Conservation (phyloP, 1,284 basidiomycete genomes). For the Wallemia mellicola region DNA sequence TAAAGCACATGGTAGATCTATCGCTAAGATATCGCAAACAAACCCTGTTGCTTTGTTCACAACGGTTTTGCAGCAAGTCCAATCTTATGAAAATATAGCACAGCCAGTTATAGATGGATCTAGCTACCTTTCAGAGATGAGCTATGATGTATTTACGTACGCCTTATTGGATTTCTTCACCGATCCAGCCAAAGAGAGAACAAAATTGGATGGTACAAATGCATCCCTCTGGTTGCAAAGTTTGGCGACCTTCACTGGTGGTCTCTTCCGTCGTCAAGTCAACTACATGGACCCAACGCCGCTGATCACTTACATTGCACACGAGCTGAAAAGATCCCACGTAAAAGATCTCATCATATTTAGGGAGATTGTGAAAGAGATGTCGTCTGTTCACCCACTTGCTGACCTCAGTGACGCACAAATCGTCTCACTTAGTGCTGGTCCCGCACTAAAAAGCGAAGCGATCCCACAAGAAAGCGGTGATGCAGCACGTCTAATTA, state of each 20-base stretch:
- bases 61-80: constrained; percentile 72
- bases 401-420: constrained; percentile 67
- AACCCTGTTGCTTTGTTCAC: constrained; percentile 79
- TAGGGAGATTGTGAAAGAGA: constrained; percentile 71
- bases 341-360: constrained; percentile 72
- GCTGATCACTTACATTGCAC: constrained; percentile 64
- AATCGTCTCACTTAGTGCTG: constrained; percentile 64
- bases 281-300: constrained; percentile 43
- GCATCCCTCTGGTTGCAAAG: constrained; percentile 79
- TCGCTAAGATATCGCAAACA: constrained; percentile 80
- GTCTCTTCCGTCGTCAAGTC: constrained; percentile 54
- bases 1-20: constrained; percentile 29
- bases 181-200: constrained; percentile 48
- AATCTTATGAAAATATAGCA: constrained; percentile 86
- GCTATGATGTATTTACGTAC: constrained; percentile 75
- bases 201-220: constrained; percentile 79
- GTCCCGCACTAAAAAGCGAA: constrained; percentile 57
- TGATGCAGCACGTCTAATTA: constrained; percentile 8
- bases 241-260: constrained; percentile 71
- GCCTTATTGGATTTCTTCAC: constrained; percentile 64
- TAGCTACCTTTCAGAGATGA: constrained; percentile 64
- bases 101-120: constrained; percentile 69
- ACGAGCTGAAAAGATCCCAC: constrained; percentile 56
- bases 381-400: constrained; percentile 76
- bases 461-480: constrained; percentile 22